Evolutionary conservation across 176 grass and related monocot genomes (phyloP).

Genomic region (Phragmites australis): DNA sequence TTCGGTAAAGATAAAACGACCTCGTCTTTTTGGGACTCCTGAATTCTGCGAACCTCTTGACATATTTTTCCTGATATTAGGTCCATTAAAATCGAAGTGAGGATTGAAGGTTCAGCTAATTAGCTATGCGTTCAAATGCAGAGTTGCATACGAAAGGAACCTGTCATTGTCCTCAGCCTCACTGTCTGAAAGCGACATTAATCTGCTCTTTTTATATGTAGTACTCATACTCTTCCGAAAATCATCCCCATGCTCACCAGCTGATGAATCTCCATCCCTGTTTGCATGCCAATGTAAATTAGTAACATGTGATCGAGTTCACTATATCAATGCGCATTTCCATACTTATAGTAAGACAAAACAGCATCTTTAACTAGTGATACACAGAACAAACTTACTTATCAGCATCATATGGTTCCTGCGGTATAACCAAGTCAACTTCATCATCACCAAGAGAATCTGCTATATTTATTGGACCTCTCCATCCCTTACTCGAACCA

Average conservation of each 20-base stretch:
- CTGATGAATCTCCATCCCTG: conserved; percentile 66
- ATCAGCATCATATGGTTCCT: conserved; percentile 60
- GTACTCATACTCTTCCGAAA: conserved; percentile 41
- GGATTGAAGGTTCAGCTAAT: conserved; percentile 33
- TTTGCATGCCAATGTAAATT: conserved; percentile 18
- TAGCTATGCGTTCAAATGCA: conserved; percentile 28
- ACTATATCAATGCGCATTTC: conserved; percentile 8
- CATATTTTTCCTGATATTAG: conserved; percentile 45
- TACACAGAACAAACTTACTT: conserved; percentile 50
- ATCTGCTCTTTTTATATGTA: conserved; percentile 49
- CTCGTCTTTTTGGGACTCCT: conserved; percentile 50
- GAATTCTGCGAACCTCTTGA: conserved; percentile 42
- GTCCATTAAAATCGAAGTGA: conserved; percentile 36
- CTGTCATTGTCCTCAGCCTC: conserved; percentile 52
- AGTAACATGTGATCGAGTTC: conserved; percentile 7
- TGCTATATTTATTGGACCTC: conserved; percentile 67
- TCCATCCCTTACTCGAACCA: conserved; percentile 47
- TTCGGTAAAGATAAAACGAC: conserved; percentile 57
- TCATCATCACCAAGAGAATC: conserved; percentile 99
- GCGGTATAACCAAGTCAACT: conserved; percentile 67
- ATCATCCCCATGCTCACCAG: conserved; percentile 46
- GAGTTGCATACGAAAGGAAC: conserved; percentile 45
- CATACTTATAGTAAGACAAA: background rate
- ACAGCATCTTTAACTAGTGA: background rate
- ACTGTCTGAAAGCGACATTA: conserved; percentile 53